Base-by-base conservation (phyloP, 805 yeast genomes). In the Lachancea fermentati region DNA sequence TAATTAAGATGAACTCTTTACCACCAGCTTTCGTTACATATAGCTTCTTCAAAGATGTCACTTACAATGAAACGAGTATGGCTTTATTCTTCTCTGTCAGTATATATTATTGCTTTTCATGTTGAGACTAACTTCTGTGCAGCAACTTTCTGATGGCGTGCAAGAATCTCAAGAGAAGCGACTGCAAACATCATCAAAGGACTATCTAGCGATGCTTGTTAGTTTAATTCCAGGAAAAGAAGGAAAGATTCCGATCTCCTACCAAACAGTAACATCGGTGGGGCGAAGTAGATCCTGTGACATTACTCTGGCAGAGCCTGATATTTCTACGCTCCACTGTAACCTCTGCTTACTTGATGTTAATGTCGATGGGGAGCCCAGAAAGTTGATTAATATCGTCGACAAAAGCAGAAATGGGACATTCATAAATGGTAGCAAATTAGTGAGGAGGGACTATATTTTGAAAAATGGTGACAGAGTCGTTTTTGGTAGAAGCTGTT, bases 301-400 rank as follows among this genome's bases (percentile, higher is more conserved):
- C 46, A 57, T 80, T 11, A 61, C 65, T 3, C 58, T 83, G 3
- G 43, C 50, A n/a, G 80, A 78, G 7, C 60, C 65, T 1, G 88
- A 82, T 50, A 77, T 81, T 6, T 81, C 88, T 0, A 76, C 85
- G 0, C 65, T 67, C 22, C 91, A 83, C 54, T 78, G 85, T 49
- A 71, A 71, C 40, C 56, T 82, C 7, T 58, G 71, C 2, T 58
- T 73, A 4, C 63, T 75, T 38, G 53, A 65, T 40, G 56, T 67
- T 47, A 57, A 61, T 16, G 52, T 63, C 2, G 63, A 61, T 28
- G 66, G 65, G 14, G 46, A 41, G 13, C 42, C 44, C 46, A 45
- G 75, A 55, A 45, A 63, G 42, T 47, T 69, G 51, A 45, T 76
- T 12, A 67, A 73, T 46, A 52, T 81, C 8, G 69, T 75, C 2